A percentile compares a stretch with the other conserved stretches of the same genome.
phyloP scores from a whole-genome alignment of 2,329 filamentous ascomycete species.

The Immersiporthe knoxdaviesiana region DNA sequence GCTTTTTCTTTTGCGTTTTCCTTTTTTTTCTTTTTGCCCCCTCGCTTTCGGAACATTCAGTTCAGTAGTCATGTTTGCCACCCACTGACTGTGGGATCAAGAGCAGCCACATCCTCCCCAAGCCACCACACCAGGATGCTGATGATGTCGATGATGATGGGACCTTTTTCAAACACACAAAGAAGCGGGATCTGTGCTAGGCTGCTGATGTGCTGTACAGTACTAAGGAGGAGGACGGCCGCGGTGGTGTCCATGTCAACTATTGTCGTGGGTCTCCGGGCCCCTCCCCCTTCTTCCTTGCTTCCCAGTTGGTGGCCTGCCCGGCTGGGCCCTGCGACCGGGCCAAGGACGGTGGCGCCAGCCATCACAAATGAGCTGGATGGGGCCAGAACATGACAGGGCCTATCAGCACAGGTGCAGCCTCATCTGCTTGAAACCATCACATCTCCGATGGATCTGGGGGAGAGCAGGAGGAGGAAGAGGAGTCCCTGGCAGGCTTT shows the following conservation, averaged over 20 bases:
- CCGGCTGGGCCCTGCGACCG: background rate
- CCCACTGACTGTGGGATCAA: background rate
- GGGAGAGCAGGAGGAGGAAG: background rate
- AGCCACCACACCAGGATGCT: background rate
- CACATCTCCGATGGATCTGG: background rate
- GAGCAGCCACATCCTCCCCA: slow-evolving; percentile 1
- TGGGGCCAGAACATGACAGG: background rate
- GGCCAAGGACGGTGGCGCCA: slow-evolving; percentile 6
- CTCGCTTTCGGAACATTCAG: background rate
- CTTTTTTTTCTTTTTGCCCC: too few relatives aligned
- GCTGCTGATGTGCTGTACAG: background rate
- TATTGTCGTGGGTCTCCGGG: background rate
- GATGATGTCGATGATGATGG: background rate
- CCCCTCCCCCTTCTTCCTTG: background rate
- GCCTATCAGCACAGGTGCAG: slow-evolving; percentile 4
- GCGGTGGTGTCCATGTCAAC: background rate
- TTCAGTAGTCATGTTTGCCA: background rate
- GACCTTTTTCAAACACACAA: background rate
- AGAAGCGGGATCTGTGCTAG: background rate
- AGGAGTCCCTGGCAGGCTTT: background rate
- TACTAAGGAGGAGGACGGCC: background rate
- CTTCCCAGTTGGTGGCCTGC: background rate
- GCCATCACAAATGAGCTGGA: slow-evolving; percentile 8
- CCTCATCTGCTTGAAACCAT: slow-evolving; percentile 9
- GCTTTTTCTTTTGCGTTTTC: background rate